Evolutionary conservation across 768 basidiomycete genomes (phyloP).

Genomic region (Agrocybe pediades): DNA sequence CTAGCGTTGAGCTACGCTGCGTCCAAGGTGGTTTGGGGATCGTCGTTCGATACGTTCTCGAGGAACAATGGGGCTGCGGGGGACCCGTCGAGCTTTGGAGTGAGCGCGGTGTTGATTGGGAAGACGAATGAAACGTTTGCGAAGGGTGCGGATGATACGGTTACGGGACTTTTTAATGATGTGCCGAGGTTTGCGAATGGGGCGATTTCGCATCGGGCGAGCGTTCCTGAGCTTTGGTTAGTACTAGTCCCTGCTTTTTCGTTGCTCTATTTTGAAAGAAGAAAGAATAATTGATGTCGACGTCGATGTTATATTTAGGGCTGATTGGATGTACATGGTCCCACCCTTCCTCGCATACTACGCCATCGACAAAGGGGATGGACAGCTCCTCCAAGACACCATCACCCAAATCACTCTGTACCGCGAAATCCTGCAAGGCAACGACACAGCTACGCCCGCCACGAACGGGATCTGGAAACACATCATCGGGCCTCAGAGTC

Average conservation of each 20-base stretch:
- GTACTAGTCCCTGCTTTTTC: slow-evolving; percentile 9
- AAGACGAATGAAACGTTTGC: slow-evolving; percentile 36
- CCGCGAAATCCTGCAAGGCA: slow-evolving; percentile 34
- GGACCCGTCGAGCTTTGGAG: slow-evolving; percentile 50
- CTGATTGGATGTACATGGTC: slow-evolving; percentile 54
- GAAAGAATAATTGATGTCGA: slow-evolving; percentile 22
- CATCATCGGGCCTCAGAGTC: slow-evolving; percentile 39
- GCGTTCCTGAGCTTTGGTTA: slow-evolving; percentile 43
- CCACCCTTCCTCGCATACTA: slow-evolving; percentile 54
- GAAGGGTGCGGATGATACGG: slow-evolving; percentile 31
- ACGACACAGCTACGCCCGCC: slow-evolving; percentile 29
- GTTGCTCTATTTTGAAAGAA: slow-evolving; percentile 7
- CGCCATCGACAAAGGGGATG: slow-evolving; percentile 38
- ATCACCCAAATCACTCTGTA: slow-evolving; percentile 42
- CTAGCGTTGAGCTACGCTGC: slow-evolving; percentile 38
- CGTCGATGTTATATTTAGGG: too few relatives aligned
- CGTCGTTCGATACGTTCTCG: slow-evolving; percentile 32
- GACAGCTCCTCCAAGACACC: slow-evolving; percentile 32
- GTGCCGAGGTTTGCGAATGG: slow-evolving; percentile 44
- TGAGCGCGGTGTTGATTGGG: slow-evolving; percentile 46
- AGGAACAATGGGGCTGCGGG: slow-evolving; percentile 41
- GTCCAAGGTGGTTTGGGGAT: slow-evolving; percentile 35
- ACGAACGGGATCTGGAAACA: slow-evolving; percentile 38
- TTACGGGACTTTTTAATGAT: slow-evolving; percentile 32
- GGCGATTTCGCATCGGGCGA: slow-evolving; percentile 46